These are phyloP conservation scores for Rhododendron griersonianum DNA, from an alignment of 148 eudicot genomes.

Conservation along the genomic window DNA sequence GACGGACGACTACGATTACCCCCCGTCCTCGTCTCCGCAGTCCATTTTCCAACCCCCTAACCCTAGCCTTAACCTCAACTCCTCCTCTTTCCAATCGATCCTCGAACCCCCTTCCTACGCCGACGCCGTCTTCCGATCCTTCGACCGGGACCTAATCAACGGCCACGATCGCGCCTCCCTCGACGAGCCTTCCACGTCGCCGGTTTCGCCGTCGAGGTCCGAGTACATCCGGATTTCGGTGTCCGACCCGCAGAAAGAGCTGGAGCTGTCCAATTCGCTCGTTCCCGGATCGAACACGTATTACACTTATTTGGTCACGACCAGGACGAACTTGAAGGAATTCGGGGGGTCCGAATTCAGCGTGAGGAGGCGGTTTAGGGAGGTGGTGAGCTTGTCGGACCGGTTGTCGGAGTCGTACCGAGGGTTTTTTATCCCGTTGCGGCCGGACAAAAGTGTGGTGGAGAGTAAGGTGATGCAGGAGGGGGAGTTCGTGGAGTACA, in stretches of 20 bases:
- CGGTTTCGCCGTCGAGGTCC: conserved; percentile 17
- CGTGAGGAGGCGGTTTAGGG: conserved; percentile 55
- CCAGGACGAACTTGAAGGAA: conserved; percentile 47
- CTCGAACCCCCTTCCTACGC: conserved; percentile 96
- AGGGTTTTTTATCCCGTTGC: conserved; percentile 51
- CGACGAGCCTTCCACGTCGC: conserved; percentile 14
- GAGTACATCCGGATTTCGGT: conserved; percentile 65
- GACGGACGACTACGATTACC: conserved; percentile 35
- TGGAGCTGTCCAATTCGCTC: conserved; percentile 56
- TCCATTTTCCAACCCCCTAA: conserved; percentile 20
- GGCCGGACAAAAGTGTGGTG: conserved; percentile 78
- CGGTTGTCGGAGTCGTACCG: conserved; percentile 46
- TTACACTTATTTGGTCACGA: conserved; percentile 44
- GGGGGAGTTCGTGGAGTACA: conserved; percentile 62
- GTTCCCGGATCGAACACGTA: conserved; percentile 64
- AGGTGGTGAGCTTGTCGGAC: conserved; percentile 52
- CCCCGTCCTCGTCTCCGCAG: conserved; percentile 17
- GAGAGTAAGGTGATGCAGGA: conserved; percentile 73
- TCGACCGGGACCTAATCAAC: conserved; percentile 52
- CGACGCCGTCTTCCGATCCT: conserved; percentile 79
- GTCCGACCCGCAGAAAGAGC: conserved; percentile 73
- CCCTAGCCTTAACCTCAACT: conserved; percentile 24
- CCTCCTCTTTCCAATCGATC: conserved; percentile 48
- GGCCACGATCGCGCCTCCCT: conserved; percentile 28
- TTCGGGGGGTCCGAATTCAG: conserved; percentile 49